Evolutionary conservation across 192 early-diverging fungal species (phyloP), one percentile per base, ranked within the genome.

Genomic region (Linderina pennispora): DNA sequence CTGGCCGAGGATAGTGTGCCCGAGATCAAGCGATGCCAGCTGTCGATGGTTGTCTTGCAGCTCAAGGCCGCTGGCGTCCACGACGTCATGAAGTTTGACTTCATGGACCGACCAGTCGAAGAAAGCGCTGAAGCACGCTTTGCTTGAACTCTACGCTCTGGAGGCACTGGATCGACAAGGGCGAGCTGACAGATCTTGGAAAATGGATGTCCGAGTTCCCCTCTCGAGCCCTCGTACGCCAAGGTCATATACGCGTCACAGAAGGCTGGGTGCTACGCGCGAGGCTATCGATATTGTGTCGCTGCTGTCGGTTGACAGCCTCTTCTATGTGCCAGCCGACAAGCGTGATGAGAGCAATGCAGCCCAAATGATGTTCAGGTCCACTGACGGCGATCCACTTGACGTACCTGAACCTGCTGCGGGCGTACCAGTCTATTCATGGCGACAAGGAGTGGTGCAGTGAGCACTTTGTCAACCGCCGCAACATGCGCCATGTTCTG

Each of bases 21-120:
- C 4, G 97, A 97, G 74, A 99, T 99, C 54, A 83, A 89, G 69
- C 76, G 93, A 19, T 90, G 89, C 52, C 97, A 95, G 53, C 71
- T 97, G 28, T 77, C 91, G 3, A 82, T 83, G 34, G 90, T 90
- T 4, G 74, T 91, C 8, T 59, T 99, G 49, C 77, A 85, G 18
- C 75, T 99, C 49, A 97, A 95, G 61, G 93, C 97, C 0, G 77
- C 90, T 1, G 97, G 92, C 0, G 85, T 99, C 28, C 66, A 86
- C 24, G 81, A 99, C 53, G 79, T 95, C n/a, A 63, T 89, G 45
- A 52, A 59, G 17, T 99, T 99, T 68, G 94, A 97, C 49, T 99
- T 88, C 63, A 87, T 99, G 81, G 94, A 99, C 52, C 77, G 80
- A 19, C 94, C 97, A n/a, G 6, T 81, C 87, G 0, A 75, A 86